Percentiles rank a stretch among this genome's conserved stretches.
These are phyloP conservation scores for Caryopteris hybrid DNA, from an alignment of 305 asterid species.

Conservation along the genomic window DNA sequence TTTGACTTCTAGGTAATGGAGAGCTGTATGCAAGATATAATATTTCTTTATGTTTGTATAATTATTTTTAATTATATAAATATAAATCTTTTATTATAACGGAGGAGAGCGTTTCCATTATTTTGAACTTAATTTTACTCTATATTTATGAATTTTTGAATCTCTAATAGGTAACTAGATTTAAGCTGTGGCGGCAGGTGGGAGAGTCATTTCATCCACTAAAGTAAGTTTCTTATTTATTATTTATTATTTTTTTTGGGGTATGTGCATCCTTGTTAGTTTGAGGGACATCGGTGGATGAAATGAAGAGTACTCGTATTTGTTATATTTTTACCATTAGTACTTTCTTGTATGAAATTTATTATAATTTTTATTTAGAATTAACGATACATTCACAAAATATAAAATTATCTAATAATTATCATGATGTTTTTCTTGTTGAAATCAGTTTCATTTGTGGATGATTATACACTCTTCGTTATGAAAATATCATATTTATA, in stretches of 20 bases:
- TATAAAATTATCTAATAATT: too few relatives aligned
- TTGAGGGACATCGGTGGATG: too few relatives aligned
- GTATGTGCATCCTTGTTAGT: too few relatives aligned
- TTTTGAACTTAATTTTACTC: too few relatives aligned
- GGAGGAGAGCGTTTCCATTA: too few relatives aligned
- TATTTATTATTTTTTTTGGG: too few relatives aligned
- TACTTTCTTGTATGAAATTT: not conserved
- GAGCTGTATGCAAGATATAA: constrained; percentile 46
- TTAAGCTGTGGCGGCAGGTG: constrained; percentile 93
- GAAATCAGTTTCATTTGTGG: not conserved
- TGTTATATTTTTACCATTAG: not conserved
- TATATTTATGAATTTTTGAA: constrained; percentile 14
- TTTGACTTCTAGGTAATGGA: constrained; percentile 72
- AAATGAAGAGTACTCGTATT: too few relatives aligned
- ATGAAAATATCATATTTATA: too few relatives aligned
- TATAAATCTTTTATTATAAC: too few relatives aligned
- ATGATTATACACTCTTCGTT: not conserved
- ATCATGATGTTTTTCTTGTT: not conserved
- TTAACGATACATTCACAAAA: not conserved
- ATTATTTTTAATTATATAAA: too few relatives aligned
- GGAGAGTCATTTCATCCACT: constrained; percentile 97
- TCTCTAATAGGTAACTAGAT: constrained; percentile 67
- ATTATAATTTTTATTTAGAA: not conserved
- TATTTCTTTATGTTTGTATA: too few relatives aligned
- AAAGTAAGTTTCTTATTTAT: too few relatives aligned